Evolutionary conservation across 768 basidiomycete species (phyloP).

Genomic region (Trametopsis cervina): DNA sequence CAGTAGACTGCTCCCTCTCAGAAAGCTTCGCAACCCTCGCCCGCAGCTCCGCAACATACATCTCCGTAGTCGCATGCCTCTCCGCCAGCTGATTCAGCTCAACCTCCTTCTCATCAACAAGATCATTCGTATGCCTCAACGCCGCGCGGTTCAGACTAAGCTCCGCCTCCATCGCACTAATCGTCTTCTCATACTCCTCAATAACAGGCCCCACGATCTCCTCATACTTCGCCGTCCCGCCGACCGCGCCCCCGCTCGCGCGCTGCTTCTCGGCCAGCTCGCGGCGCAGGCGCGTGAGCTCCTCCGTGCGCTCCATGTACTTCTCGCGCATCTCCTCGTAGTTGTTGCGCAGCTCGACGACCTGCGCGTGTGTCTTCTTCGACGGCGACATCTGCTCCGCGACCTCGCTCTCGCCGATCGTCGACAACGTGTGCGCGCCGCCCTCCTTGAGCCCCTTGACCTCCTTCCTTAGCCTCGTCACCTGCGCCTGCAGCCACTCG

Average conservation of each 20-base stretch:
- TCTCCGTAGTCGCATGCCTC: constrained; percentile 70
- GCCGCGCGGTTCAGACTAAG: constrained; percentile 83
- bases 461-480: constrained; percentile 82
- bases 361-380: constrained; percentile 72
- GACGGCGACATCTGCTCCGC: constrained; percentile 44
- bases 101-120: constrained; percentile 88
- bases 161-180: constrained; percentile 90
- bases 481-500: constrained; percentile 88
- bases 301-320: constrained; percentile 85
- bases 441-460: constrained; percentile 75
- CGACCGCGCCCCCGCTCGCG: constrained; percentile 51
- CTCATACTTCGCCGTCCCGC: constrained; percentile 68
- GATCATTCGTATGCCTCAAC: constrained; percentile 83
- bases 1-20: constrained; percentile 87
- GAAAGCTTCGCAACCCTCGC: constrained; percentile 71
- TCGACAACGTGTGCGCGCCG: constrained; percentile 25
- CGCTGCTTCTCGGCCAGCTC: constrained; percentile 75
- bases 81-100: constrained; percentile 61
- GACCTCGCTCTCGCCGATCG: constrained; percentile 21
- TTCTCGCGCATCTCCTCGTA: constrained; percentile 80
- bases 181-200: constrained; percentile 97
- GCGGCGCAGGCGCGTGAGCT: constrained; percentile 71
- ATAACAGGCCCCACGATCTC: constrained; percentile 97
- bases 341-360: constrained; percentile 79
- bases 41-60: constrained; percentile 84